phyloP scores from a whole-genome alignment of 805 yeast species.

The Ogataea paraovalis region DNA sequence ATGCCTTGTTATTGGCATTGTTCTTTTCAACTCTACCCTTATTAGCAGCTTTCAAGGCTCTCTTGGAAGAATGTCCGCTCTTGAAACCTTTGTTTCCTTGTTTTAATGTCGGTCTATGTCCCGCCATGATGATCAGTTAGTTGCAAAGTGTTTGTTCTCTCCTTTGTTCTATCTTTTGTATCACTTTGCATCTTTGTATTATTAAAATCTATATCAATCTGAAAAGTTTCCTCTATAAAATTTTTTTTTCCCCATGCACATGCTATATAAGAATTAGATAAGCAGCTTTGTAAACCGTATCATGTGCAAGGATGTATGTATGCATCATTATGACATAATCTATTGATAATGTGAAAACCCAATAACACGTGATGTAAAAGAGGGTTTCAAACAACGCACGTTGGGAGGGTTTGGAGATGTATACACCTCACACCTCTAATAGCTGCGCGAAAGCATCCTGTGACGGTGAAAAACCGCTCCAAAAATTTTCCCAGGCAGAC shows the following conservation, averaged over 20 bases:
- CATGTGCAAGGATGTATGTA: no score
- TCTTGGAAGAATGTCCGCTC: constrained; percentile 85
- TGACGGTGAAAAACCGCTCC: background rate
- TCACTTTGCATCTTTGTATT: no score
- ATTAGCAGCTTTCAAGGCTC: constrained; percentile 71
- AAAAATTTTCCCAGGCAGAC: background rate
- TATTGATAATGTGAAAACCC: background rate
- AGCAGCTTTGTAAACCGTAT: no score
- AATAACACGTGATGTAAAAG: background rate
- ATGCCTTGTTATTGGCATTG: constrained; percentile 32
- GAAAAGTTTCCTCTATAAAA: background rate
- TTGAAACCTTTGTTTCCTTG: constrained; percentile 88
- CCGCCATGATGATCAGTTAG: constrained; percentile 48
- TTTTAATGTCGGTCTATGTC: constrained; percentile 82
- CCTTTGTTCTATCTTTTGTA: no score
- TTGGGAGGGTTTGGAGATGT: background rate
- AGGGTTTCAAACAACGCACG: background rate
- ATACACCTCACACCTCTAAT: background rate
- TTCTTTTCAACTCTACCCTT: constrained; percentile 88
- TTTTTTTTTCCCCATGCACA: background rate
- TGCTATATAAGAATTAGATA: no score
- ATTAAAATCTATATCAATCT: background rate
- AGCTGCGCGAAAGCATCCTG: no score
- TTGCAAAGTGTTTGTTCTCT: no score
- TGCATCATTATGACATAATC: no score